phyloP scores from a whole-genome alignment of 2,329 filamentous ascomycete species.

The Pseudogymnoascus sp. region DNA sequence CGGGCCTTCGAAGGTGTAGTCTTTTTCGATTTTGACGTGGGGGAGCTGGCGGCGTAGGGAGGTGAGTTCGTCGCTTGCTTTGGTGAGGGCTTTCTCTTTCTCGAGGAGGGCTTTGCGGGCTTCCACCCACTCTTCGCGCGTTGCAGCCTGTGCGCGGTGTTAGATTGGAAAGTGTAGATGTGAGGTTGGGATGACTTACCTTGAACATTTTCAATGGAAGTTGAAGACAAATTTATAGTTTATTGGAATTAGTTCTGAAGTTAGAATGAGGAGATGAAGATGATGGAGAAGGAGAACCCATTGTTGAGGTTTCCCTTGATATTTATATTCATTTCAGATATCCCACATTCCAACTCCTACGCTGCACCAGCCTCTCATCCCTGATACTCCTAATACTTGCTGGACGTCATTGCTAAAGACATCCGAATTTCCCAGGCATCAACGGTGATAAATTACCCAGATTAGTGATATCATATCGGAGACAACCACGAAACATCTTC shows the following conservation, averaged over 20 bases:
- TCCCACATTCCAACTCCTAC: neutral
- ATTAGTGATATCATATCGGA: neutral
- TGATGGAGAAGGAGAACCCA: neutral
- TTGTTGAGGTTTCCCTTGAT: neutral
- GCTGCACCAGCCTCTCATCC: neutral
- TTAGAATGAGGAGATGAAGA: neutral
- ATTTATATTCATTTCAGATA: neutral
- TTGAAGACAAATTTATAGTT: neutral
- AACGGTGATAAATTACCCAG: neutral
- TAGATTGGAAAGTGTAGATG: neutral
- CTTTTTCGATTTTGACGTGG: conserved; percentile 33
- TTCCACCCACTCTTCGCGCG: conserved; percentile 30
- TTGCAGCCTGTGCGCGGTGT: conserved; percentile 24
- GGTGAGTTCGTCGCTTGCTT: conserved; percentile 26
- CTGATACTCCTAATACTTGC: neutral
- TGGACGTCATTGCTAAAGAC: too few relatives aligned
- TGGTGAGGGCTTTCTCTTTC: conserved; percentile 31
- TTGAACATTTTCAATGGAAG: neutral
- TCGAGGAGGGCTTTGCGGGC: conserved; percentile 30
- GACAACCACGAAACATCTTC: neutral
- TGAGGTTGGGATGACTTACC: neutral
- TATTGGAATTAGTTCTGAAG: neutral
- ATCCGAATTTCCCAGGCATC: neutral
- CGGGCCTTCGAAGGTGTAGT: conserved; percentile 31
- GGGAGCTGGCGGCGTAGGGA: conserved; percentile 32